phyloP scores from a whole-genome alignment of 202 grass and related monocot species.

The Setaria italica region DNA sequence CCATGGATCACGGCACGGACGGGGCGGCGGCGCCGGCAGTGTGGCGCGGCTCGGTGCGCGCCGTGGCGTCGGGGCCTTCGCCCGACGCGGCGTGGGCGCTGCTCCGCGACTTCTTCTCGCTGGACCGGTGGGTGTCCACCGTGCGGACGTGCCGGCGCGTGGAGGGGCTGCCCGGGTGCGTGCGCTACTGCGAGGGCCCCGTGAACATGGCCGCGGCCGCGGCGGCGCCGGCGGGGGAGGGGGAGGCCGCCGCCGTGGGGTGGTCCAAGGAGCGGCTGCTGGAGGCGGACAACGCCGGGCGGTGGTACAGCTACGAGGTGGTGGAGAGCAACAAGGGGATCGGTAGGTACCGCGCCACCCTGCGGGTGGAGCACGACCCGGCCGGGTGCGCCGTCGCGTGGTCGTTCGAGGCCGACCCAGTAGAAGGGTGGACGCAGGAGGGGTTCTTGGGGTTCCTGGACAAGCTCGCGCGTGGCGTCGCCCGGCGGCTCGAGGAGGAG shows the following conservation, averaged over 20 bases:
- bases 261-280: conserved; percentile 81
- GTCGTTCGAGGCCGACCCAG: conserved; percentile 74
- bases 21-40: not conserved
- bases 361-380: conserved; percentile 50
- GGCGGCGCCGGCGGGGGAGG: conserved; percentile 24
- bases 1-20: conserved; percentile 16
- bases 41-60: conserved; percentile 65
- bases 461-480: conserved; percentile 63
- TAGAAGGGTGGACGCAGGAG: conserved; percentile 57
- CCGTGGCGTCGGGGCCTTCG: conserved; percentile 47
- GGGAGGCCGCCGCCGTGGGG: conserved; percentile 34
- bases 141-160: conserved; percentile 55
- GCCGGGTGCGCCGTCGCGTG: conserved; percentile 69
- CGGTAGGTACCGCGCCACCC: conserved; percentile 63
- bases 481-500: conserved; percentile 59
- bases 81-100: conserved; percentile 65
- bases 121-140: conserved; percentile 64
- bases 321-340: conserved; percentile 85
- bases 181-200: conserved; percentile 73
- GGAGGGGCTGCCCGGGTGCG: conserved; percentile 58
- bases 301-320: conserved; percentile 74
- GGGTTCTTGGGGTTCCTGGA: conserved; percentile 62
- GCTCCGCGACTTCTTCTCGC: conserved; percentile 68
- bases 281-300: conserved; percentile 47
- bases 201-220: conserved; percentile 53